phyloP scores from a whole-genome alignment of 306 rosid genomes.

The Castanea mollissima region DNA sequence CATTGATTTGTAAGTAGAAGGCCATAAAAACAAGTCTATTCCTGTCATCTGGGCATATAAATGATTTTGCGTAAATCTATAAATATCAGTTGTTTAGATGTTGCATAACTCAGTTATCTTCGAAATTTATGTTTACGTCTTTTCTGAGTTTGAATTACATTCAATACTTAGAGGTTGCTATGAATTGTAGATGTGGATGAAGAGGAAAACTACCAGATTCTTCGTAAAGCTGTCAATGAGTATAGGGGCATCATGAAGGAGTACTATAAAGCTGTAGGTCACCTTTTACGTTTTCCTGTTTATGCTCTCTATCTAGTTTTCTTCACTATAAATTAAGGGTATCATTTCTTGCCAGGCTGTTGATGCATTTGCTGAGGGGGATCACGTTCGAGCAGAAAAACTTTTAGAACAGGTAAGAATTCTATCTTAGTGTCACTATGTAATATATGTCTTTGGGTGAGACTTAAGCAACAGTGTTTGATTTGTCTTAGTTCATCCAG shows the following conservation, averaged over 20 bases:
- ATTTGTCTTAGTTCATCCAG: not conserved
- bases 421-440: slow-evolving; percentile 10
- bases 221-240: slow-evolving; percentile 77
- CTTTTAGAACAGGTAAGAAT: slow-evolving; percentile 57
- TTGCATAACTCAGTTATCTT: not conserved
- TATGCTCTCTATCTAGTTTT: slow-evolving; percentile 3
- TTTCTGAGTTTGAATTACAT: slow-evolving; percentile 8
- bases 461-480: not conserved
- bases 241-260: slow-evolving; percentile 60
- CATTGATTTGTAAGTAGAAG: not conserved
- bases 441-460: slow-evolving; percentile 9
- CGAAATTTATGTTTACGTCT: not conserved
- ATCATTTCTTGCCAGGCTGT: slow-evolving; percentile 58
- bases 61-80: not conserved
- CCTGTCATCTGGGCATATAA: not conserved
- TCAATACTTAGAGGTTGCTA: slow-evolving; percentile 1
- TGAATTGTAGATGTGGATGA: slow-evolving; percentile 55
- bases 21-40: not conserved
- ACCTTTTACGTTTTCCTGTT: not conserved
- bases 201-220: slow-evolving; percentile 55
- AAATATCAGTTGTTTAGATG: slow-evolving; percentile 1
- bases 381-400: slow-evolving; percentile 51
- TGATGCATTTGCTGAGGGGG: slow-evolving; percentile 61
- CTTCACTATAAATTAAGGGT: slow-evolving; percentile 27
- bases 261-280: slow-evolving; percentile 74